phyloP scores from a whole-genome alignment of 768 basidiomycete species.

The Tylopilus balloui region DNA sequence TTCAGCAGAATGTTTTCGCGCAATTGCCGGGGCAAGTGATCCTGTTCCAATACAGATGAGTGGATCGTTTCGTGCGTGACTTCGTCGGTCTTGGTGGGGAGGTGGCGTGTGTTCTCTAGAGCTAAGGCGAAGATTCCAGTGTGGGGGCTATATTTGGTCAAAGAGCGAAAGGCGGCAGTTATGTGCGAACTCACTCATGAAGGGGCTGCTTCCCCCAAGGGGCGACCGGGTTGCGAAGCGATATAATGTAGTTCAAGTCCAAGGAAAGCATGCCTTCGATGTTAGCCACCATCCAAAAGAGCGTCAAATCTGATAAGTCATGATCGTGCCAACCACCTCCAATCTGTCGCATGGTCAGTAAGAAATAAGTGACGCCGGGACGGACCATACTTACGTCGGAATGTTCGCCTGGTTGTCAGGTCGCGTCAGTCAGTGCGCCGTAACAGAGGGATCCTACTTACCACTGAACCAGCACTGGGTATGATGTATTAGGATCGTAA shows the following conservation, averaged over 20 bases:
- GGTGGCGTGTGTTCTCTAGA: slow-evolving; percentile 39
- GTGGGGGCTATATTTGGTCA: slow-evolving; percentile 36
- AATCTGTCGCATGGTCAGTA: slow-evolving; percentile 37
- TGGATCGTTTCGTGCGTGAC: slow-evolving; percentile 60
- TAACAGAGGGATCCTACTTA: slow-evolving; percentile 22
- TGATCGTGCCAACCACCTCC: slow-evolving; percentile 68
- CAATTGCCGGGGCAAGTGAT: slow-evolving; percentile 33
- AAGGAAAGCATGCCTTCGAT: slow-evolving; percentile 52
- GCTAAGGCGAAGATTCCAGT: slow-evolving; percentile 54
- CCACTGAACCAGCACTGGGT: slow-evolving; percentile 69
- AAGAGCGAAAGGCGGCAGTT: not conserved
- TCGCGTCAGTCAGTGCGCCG: not conserved
- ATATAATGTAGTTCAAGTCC: slow-evolving; percentile 49
- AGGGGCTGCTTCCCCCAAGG: slow-evolving; percentile 60
- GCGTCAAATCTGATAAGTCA: slow-evolving; percentile 61
- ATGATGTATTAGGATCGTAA: slow-evolving; percentile 5
- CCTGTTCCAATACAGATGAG: slow-evolving; percentile 52
- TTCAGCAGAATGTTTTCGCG: slow-evolving; percentile 36
- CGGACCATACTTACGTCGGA: slow-evolving; percentile 16
- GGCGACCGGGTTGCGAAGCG: slow-evolving; percentile 47
- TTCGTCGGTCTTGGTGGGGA: slow-evolving; percentile 43
- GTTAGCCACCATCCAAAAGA: slow-evolving; percentile 63
- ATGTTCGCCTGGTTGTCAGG: slow-evolving; percentile 27
- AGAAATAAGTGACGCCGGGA: not conserved
- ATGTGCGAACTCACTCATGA: slow-evolving; percentile 47